Conservation (phyloP, 768 basidiomycete species). For the Porphyrellus cyaneotinctus region DNA sequence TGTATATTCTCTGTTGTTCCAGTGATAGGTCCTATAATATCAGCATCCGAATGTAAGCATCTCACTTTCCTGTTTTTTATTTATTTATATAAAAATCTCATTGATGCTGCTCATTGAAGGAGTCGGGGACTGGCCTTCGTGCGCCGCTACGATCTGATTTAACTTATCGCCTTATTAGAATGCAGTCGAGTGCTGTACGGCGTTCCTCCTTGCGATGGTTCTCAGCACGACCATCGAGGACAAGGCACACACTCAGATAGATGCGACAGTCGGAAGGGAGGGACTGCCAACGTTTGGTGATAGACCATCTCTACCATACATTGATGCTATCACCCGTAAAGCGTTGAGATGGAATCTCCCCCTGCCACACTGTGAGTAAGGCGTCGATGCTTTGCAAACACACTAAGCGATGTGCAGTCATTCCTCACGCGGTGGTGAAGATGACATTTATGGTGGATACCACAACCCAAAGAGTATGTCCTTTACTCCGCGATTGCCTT, state of each 20-base stretch:
- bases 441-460: conserved; percentile 19
- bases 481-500: neutral
- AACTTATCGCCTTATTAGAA: neutral
- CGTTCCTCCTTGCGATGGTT: conserved; percentile 16
- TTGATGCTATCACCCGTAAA: conserved; percentile 37
- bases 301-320: conserved; percentile 30
- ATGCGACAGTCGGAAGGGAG: conserved; percentile 18
- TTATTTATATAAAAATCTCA: too few relatives aligned
- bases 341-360: conserved; percentile 18
- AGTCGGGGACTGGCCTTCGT: too few relatives aligned
- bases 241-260: conserved; percentile 13
- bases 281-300: conserved; percentile 19
- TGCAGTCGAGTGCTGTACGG: conserved; percentile 9
- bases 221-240: conserved; percentile 18
- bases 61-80: too few relatives aligned
- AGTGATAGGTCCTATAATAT: too few relatives aligned
- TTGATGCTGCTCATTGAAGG: too few relatives aligned
- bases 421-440: too few relatives aligned
- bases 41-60: too few relatives aligned
- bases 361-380: conserved; percentile 18
- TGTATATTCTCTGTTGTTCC: too few relatives aligned
- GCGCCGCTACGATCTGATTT: too few relatives aligned
- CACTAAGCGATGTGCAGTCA: conserved; percentile 7
- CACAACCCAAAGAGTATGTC: conserved; percentile 4
- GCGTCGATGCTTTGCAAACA: neutral